phyloP scores from a whole-genome alignment of 2,329 filamentous ascomycete species.

The Cercospora brassicicola region DNA sequence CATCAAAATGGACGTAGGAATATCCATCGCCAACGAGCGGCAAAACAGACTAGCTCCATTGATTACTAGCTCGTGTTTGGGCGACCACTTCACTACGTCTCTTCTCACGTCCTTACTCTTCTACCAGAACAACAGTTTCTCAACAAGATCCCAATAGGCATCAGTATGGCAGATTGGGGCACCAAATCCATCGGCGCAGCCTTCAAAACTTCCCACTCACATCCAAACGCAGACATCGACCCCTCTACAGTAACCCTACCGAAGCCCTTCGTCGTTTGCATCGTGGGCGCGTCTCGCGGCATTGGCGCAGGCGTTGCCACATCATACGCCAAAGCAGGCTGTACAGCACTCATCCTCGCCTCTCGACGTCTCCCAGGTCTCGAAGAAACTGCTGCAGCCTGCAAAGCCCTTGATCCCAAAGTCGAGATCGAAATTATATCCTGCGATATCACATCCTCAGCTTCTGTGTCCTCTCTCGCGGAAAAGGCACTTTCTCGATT shows the following conservation, averaged over 20 bases:
- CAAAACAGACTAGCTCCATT: background rate
- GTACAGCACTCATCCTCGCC: constrained; percentile 39
- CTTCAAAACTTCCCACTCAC: constrained; percentile 17
- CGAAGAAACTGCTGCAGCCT: constrained; percentile 32
- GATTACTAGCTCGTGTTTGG: background rate
- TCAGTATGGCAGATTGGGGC: constrained; percentile 19
- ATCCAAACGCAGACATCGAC: constrained; percentile 12
- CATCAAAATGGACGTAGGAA: background rate
- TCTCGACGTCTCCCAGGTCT: constrained; percentile 37
- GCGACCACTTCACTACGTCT: background rate
- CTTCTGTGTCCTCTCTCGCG: constrained; percentile 26
- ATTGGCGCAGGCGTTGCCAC: constrained; percentile 41
- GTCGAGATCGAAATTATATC: constrained; percentile 34
- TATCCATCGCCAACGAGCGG: background rate
- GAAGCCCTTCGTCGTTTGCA: constrained; percentile 36
- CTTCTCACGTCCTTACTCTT: background rate
- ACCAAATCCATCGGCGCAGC: constrained; percentile 12
- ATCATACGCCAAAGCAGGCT: constrained; percentile 40
- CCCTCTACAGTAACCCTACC: constrained; percentile 28
- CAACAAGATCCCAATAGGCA: background rate
- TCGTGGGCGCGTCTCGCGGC: constrained; percentile 42
- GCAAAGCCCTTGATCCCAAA: constrained; percentile 29
- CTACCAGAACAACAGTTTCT: background rate
- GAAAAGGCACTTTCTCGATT: constrained; percentile 19
- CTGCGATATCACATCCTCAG: constrained; percentile 30